phyloP scores from a whole-genome alignment of 2,329 filamentous ascomycete genomes.

The Thielaviopsis ethacetica region DNA sequence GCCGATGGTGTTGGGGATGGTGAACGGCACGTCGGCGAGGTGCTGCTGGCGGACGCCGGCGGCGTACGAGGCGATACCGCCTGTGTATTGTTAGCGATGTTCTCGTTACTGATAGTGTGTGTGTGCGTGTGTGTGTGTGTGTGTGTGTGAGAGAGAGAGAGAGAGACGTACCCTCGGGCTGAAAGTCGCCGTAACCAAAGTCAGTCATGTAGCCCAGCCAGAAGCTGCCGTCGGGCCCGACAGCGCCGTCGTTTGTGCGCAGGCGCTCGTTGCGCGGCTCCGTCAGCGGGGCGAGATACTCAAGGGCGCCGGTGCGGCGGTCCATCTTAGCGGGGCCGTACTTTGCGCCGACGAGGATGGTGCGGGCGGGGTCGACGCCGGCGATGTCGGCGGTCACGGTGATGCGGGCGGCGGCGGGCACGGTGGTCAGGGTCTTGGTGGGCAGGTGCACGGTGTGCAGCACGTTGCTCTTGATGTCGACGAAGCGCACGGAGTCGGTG shows the following conservation, averaged over 20 bases:
- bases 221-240: conserved; percentile 65
- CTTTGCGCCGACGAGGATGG: conserved; percentile 66
- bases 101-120: no score
- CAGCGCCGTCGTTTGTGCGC: conserved; percentile 65
- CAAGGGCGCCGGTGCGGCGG: conserved; percentile 36
- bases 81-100: conserved; percentile 31
- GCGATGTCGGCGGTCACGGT: conserved; percentile 68
- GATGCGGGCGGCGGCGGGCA: conserved; percentile 36
- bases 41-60: conserved; percentile 38
- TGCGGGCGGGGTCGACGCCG: conserved; percentile 40
- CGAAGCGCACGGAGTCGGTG: conserved; percentile 53
- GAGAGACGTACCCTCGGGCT: conserved; percentile 45
- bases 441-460: conserved; percentile 55
- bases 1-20: conserved; percentile 71
- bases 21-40: conserved; percentile 52
- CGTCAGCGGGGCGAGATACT: conserved; percentile 35
- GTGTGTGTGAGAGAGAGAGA: no score
- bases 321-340: conserved; percentile 67
- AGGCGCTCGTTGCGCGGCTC: conserved; percentile 33
- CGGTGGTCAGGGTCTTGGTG: conserved; percentile 41
- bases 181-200: conserved; percentile 37
- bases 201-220: conserved; percentile 84
- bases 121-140: no score
- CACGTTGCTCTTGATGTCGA: conserved; percentile 67
- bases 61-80: conserved; percentile 57